Percentiles rank a stretch among this genome's conserved stretches.
Conservation (phyloP, 2,329 filamentous ascomycete species). For the Orbilia blumenaviensis region DNA sequence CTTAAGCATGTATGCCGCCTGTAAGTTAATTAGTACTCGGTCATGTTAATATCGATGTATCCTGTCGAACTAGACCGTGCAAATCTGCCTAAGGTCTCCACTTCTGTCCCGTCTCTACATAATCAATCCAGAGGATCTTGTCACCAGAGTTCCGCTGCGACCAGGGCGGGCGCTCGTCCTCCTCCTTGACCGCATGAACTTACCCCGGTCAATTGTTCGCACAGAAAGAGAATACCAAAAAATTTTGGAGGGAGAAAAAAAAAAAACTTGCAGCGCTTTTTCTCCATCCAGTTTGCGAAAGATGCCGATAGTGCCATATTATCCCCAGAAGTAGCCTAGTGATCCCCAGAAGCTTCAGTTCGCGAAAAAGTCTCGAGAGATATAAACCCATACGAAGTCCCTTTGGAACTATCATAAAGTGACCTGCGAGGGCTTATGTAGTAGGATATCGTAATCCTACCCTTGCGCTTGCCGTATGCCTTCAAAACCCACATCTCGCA, state of each 20-base stretch:
- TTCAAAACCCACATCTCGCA: conserved; percentile 17
- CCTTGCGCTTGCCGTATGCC: conserved; percentile 17
- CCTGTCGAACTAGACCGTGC: conserved; percentile 35
- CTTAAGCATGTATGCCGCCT: conserved; percentile 29
- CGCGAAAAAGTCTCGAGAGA: background rate
- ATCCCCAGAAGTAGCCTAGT: conserved; percentile 1
- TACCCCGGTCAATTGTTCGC: conserved; percentile 42
- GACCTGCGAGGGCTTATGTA: conserved; percentile 5
- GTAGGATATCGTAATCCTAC: conserved; percentile 23
- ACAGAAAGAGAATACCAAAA: conserved; percentile 14
- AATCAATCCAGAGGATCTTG: background rate
- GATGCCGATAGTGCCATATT: conserved; percentile 22
- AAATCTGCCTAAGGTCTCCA: conserved; percentile 46
- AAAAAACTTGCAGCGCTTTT: conserved; percentile 28
- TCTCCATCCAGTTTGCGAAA: background rate
- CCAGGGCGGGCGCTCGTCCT: conserved; percentile 37
- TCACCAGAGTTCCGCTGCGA: conserved; percentile 41
- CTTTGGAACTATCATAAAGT: conserved; percentile 17
- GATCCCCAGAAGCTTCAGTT: background rate
- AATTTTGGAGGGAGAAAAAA: too few relatives aligned
- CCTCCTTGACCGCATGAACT: conserved; percentile 51
- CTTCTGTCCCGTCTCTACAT: conserved; percentile 52
- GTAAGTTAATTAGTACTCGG: conserved; percentile 22
- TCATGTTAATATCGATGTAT: conserved; percentile 15
- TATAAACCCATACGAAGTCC: background rate